These are phyloP conservation scores for Bromus sterilis DNA, from an alignment of 176 grass and related monocot genomes.

Conservation along the genomic window DNA sequence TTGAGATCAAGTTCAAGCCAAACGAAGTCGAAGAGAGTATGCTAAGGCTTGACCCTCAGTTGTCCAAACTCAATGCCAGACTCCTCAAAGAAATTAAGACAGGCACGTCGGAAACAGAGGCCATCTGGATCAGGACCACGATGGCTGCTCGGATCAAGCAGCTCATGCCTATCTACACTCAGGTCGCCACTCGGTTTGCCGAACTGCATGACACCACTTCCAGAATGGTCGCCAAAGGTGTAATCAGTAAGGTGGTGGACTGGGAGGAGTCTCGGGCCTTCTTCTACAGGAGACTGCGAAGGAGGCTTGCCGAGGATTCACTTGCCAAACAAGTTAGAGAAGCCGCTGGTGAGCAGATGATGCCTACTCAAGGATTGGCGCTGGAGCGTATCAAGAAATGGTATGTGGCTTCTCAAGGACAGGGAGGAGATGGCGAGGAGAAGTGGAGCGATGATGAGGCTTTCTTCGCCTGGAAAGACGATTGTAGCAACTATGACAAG, in stretches of 20 bases:
- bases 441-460: constrained; percentile 80
- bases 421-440: constrained; percentile 3
- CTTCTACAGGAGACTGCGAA: constrained; percentile 82
- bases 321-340: constrained; percentile 56
- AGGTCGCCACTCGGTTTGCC: constrained; percentile 88
- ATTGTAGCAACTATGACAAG: constrained; percentile 61
- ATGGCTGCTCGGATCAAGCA: constrained; percentile 56
- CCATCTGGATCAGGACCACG: constrained; percentile 31
- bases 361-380: constrained; percentile 40
- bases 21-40: constrained; percentile 85
- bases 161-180: constrained; percentile 81
- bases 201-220: constrained; percentile 84
- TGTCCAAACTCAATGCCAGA: constrained; percentile 55
- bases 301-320: constrained; percentile 64
- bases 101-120: constrained; percentile 30
- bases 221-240: constrained; percentile 86
- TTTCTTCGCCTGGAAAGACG: constrained; percentile 82
- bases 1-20: constrained; percentile 92
- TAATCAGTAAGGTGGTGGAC: constrained; percentile 72
- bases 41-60: constrained; percentile 74
- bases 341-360: constrained; percentile 53
- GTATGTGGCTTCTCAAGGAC: constrained; percentile 39
- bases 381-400: constrained; percentile 61
- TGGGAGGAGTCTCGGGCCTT: constrained; percentile 72
- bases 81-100: constrained; percentile 40